Conservation (phyloP, 1,139 yeast genomes). For the Nakaseomyces kungkrabaensis region DNA sequence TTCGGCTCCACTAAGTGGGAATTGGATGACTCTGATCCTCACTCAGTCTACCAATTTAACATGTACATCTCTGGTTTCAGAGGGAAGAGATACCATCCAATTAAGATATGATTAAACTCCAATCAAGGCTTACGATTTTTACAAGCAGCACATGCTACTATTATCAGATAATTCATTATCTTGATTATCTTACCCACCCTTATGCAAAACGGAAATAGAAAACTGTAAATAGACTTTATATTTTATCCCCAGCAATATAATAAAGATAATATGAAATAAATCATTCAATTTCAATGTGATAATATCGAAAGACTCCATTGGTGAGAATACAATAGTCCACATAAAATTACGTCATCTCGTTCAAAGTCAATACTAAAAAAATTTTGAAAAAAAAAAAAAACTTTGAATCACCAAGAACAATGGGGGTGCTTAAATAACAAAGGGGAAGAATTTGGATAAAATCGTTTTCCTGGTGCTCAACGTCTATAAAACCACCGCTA, state of each 20-base stretch:
- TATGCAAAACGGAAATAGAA: neutral
- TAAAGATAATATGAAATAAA: too few species aligned
- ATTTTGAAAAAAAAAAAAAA: neutral
- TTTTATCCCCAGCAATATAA: too few species aligned
- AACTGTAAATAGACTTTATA: neutral
- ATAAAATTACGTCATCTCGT: neutral
- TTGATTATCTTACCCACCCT: too few species aligned
- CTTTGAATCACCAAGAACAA: neutral
- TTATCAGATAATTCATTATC: too few species aligned
- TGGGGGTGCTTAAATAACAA: neutral
- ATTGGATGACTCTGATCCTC: slow-evolving; percentile 81
- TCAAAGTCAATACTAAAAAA: neutral
- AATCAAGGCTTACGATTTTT: neutral
- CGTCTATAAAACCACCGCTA: neutral
- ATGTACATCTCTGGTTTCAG: slow-evolving; percentile 83
- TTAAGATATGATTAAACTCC: slow-evolving; percentile 26
- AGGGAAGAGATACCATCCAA: slow-evolving; percentile 93
- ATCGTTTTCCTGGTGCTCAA: neutral
- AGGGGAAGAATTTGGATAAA: neutral
- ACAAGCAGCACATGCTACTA: too few species aligned
- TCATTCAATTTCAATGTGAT: too few species aligned
- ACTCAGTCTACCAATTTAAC: slow-evolving; percentile 86
- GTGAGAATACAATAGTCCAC: too few species aligned
- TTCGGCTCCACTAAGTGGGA: slow-evolving; percentile 91
- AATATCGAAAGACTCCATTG: too few species aligned